A percentile compares a stretch with the other conserved stretches of the same genome.
These are phyloP conservation scores for Colletotrichum sp. DNA, from an alignment of 2,329 filamentous ascomycete genomes.

Conservation along the genomic window DNA sequence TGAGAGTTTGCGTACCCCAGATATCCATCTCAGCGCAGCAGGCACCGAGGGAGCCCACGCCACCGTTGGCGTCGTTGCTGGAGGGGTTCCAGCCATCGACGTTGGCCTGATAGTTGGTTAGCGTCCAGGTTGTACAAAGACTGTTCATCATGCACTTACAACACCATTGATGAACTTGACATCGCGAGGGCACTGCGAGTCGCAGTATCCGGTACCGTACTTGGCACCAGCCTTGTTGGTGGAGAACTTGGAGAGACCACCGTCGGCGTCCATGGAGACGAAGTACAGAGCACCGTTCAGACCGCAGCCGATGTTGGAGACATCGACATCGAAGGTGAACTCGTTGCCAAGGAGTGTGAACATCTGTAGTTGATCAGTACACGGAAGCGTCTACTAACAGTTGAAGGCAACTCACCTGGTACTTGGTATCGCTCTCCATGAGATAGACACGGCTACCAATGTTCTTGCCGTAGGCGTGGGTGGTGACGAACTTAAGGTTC, in stretches of 20 bases:
- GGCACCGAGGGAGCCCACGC: conserved; percentile 55
- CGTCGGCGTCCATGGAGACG: conserved; percentile 63
- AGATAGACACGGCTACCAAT: conserved; percentile 67
- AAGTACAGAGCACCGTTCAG: conserved; percentile 76
- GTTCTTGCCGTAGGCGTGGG: conserved; percentile 50
- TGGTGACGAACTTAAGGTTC: conserved; percentile 62
- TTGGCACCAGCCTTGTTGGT: conserved; percentile 59
- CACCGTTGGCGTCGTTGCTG: conserved; percentile 57
- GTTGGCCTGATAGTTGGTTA: conserved; percentile 44
- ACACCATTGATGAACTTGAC: conserved; percentile 63
- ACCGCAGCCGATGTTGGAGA: conserved; percentile 71
- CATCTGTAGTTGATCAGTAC: conserved; percentile 47
- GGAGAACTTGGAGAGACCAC: conserved; percentile 54
- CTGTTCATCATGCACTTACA: conserved; percentile 30
- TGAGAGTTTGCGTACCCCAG: conserved; percentile 39
- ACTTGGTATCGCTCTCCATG: conserved; percentile 64
- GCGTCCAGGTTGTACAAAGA: not conserved
- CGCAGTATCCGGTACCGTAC: conserved; percentile 64
- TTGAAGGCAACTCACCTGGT: conserved; percentile 60
- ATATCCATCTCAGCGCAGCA: conserved; percentile 70
- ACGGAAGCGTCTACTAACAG: accelerated
- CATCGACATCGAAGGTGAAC: conserved; percentile 76
- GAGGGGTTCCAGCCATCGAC: conserved; percentile 57
- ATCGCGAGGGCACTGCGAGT: conserved; percentile 58
- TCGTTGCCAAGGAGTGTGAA: conserved; percentile 71